A percentile compares a stretch with the other conserved stretches of the same genome.
These are phyloP conservation scores for Thermoascus crustaceus DNA, from an alignment of 2,329 filamentous ascomycete species.

Conservation along the genomic window DNA sequence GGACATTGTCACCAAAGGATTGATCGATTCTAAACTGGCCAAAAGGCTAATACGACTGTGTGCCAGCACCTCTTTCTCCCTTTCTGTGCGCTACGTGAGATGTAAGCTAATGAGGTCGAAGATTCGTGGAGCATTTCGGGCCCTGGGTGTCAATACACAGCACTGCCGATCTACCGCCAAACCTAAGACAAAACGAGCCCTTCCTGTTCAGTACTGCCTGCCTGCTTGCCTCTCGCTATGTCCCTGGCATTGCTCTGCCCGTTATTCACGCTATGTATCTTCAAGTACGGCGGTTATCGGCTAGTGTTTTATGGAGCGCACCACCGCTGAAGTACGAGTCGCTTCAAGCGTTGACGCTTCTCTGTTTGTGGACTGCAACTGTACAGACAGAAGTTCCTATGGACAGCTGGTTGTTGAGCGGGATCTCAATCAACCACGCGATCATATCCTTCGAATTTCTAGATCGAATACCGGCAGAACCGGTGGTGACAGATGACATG, in stretches of 20 bases:
- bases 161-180: constrained; percentile 19
- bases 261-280: constrained; percentile 22
- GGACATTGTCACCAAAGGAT: constrained; percentile 20
- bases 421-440: constrained; percentile 29
- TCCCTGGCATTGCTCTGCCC: constrained; percentile 22
- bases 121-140: constrained; percentile 26
- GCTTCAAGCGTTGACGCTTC: constrained; percentile 24
- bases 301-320: constrained; percentile 21
- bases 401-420: constrained; percentile 30
- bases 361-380: constrained; percentile 24
- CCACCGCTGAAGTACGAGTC: constrained; percentile 22
- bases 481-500: constrained; percentile 20
- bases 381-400: constrained; percentile 26
- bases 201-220: constrained; percentile 27
- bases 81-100: background rate
- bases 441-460: constrained; percentile 16
- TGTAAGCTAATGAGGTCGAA: constrained; percentile 6
- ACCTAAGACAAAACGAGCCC: constrained; percentile 16
- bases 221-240: constrained; percentile 24
- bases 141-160: constrained; percentile 24
- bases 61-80: constrained; percentile 3
- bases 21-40: constrained; percentile 24
- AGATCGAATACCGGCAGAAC: constrained; percentile 14
- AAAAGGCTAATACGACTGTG: constrained; percentile 25
- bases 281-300: constrained; percentile 24